A percentile compares a stretch with the other conserved stretches of the same genome.
Evolutionary conservation across 345 rosid species (phyloP).

Genomic region (Excoecaria agallocha): DNA sequence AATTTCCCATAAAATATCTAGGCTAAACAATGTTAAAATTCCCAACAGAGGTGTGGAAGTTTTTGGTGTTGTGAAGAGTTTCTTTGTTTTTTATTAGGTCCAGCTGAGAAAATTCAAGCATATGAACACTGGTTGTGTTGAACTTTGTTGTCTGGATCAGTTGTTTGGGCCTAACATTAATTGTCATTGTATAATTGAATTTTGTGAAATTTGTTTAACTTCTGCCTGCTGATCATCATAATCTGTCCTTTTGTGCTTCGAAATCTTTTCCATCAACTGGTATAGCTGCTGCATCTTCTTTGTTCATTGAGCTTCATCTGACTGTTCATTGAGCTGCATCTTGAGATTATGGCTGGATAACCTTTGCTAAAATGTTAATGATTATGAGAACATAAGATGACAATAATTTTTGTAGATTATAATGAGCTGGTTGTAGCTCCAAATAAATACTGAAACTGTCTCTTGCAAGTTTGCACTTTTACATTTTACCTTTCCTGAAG

Average conservation of each 20-base stretch:
- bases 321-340: no score
- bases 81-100: not conserved
- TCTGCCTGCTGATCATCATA: not conserved
- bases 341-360: not conserved
- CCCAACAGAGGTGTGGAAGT: not conserved
- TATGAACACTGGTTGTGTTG: not conserved
- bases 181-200: not conserved
- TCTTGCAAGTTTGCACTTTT: not conserved
- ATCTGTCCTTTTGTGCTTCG: no score
- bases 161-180: not conserved
- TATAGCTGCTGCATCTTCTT: not conserved
- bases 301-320: not conserved
- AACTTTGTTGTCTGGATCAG: not conserved
- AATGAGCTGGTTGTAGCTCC: not conserved
- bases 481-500: constrained; percentile 13
- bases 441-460: not conserved
- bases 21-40: not conserved
- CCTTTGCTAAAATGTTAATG: not conserved
- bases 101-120: not conserved
- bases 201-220: not conserved
- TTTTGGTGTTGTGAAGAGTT: not conserved
- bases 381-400: not conserved
- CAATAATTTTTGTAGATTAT: not conserved
- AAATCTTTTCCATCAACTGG: not conserved
- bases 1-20: not conserved